phyloP scores from a whole-genome alignment of 75 land plant species.

The Cupressus sempervirens region DNA sequence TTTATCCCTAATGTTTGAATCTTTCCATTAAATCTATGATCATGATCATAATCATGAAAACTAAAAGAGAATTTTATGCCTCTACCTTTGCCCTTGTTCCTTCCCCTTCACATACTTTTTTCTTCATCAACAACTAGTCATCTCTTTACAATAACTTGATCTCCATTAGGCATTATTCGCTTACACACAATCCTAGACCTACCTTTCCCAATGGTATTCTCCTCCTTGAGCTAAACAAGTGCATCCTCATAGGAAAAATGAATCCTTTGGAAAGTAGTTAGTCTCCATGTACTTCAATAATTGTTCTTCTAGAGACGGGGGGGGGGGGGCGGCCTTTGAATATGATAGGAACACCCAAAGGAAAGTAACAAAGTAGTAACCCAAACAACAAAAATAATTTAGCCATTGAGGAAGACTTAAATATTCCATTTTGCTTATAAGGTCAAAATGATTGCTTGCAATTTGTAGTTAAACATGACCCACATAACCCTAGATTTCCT shows the following conservation, averaged over 20 bases:
- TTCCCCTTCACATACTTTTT: background rate
- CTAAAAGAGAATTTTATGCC: slow-evolving; percentile 29
- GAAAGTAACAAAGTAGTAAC: slow-evolving; percentile 29
- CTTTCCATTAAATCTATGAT: slow-evolving; percentile 82
- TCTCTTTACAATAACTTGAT: slow-evolving; percentile 71
- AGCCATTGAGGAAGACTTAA: slow-evolving; percentile 12
- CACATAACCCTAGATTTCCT: slow-evolving; percentile 53
- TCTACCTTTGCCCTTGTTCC: slow-evolving; percentile 8
- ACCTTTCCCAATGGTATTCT: slow-evolving; percentile 68
- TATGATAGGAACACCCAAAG: slow-evolving; percentile 28
- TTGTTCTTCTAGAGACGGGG: slow-evolving; percentile 1
- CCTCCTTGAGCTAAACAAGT: slow-evolving; percentile 48
- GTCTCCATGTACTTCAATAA: slow-evolving; percentile 36
- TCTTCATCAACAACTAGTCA: slow-evolving; percentile 33
- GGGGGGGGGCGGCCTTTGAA: slow-evolving; percentile 24
- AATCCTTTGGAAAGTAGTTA: slow-evolving; percentile 56
- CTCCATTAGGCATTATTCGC: slow-evolving; percentile 73
- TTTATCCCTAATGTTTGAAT: slow-evolving; percentile 76
- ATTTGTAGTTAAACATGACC: slow-evolving; percentile 16
- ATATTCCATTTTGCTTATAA: background rate
- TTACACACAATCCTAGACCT: slow-evolving; percentile 79
- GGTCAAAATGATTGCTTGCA: slow-evolving; percentile 14
- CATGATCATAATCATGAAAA: slow-evolving; percentile 31
- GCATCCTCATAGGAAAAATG: slow-evolving; percentile 34
- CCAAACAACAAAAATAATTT: slow-evolving; percentile 40